Evolutionary conservation across 768 basidiomycete genomes (phyloP).

Genomic region (Lactarius evosmus): DNA sequence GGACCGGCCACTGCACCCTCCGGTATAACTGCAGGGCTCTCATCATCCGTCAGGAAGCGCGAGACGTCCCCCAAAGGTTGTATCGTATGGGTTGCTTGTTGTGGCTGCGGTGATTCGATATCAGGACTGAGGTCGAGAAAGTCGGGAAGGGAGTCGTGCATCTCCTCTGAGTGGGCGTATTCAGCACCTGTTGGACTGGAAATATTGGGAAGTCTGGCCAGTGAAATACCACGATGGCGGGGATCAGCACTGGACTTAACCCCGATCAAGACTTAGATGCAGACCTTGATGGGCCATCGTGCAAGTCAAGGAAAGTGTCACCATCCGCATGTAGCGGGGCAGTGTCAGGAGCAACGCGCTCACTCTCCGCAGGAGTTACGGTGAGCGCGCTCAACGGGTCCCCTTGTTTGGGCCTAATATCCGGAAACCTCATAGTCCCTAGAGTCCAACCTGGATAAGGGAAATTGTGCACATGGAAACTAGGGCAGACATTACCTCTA

Average conservation of each 20-base stretch:
- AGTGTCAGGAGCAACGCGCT: not conserved
- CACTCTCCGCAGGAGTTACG: not conserved
- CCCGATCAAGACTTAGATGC: not conserved
- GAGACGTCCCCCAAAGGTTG: not conserved
- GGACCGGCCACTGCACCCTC: conserved; percentile 3
- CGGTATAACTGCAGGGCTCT: not conserved
- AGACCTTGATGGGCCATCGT: not conserved
- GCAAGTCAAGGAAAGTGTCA: conserved; percentile 6
- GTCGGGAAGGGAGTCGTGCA: conserved; percentile 23
- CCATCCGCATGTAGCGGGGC: not conserved
- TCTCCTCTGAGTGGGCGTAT: conserved; percentile 6
- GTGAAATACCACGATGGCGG: not conserved
- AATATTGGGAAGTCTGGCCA: not conserved
- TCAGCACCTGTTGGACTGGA: not conserved
- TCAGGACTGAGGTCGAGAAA: conserved; percentile 25
- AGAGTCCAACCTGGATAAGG: not conserved
- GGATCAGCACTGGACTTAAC: not conserved
- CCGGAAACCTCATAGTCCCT: not conserved
- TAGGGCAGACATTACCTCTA: not conserved
- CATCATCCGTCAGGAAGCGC: not conserved
- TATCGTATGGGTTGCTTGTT: not conserved
- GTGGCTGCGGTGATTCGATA: not conserved
- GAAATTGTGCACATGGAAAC: not conserved
- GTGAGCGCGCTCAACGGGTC: conserved; percentile 9
- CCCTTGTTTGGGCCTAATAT: conserved; percentile 3